Percentiles rank a stretch among this genome's conserved stretches.
phyloP scores from a whole-genome alignment of 2,329 filamentous ascomycete species.

The Fusarium tjaetaba region DNA sequence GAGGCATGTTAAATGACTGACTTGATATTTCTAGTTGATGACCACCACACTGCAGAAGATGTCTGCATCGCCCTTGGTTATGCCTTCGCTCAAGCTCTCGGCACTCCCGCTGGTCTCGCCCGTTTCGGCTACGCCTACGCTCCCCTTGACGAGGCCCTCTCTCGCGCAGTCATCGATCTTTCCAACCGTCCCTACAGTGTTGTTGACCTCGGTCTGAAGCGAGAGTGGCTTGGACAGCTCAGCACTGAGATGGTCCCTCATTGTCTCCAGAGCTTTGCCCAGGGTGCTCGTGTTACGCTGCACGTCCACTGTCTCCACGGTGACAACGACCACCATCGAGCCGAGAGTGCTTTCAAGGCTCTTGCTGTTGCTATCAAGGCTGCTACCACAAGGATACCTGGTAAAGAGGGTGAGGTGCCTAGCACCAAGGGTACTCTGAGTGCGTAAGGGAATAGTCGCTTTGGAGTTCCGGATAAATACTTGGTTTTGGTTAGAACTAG shows the following conservation, averaged over 20 bases:
- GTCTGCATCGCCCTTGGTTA: conserved; percentile 89
- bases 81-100: conserved; percentile 84
- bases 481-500: conserved; percentile 20
- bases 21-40: conserved; percentile 74
- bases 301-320: conserved; percentile 94
- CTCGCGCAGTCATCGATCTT: conserved; percentile 91
- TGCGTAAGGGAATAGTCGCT: conserved; percentile 52
- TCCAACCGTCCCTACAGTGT: conserved; percentile 91
- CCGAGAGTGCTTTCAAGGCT: conserved; percentile 97
- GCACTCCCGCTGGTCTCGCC: conserved; percentile 80
- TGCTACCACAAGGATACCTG: conserved; percentile 78
- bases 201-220: conserved; percentile 82
- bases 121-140: conserved; percentile 93
- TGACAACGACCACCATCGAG: conserved; percentile 93
- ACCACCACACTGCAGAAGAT: conserved; percentile 98
- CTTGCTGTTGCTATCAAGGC: conserved; percentile 84
- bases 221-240: conserved; percentile 93
- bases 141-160: conserved; percentile 94
- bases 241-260: conserved; percentile 98
- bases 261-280: conserved; percentile 92
- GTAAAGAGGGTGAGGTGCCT: conserved; percentile 89
- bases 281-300: conserved; percentile 88
- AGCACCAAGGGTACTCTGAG: conserved; percentile 94
- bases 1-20: conserved; percentile 14
- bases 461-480: conserved; percentile 39